Percentiles rank a stretch among this genome's conserved stretches.
Evolutionary conservation across 352 stramenopile genomes (phyloP).

Genomic region (Phytophthora hibernalis): DNA sequence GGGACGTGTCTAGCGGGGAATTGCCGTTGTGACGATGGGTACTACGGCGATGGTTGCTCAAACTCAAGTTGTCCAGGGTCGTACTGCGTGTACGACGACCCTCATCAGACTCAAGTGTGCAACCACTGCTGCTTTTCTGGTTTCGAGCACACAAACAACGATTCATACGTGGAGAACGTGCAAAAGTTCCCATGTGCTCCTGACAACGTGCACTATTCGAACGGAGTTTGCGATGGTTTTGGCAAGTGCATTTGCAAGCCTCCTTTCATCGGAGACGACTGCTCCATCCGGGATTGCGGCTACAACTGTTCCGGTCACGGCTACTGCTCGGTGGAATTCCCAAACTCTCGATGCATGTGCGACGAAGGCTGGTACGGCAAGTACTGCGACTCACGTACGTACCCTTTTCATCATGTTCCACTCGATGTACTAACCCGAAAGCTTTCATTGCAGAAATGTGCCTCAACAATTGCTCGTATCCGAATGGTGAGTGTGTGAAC

Average conservation of each 20-base stretch:
- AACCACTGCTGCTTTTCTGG: constrained; percentile 94
- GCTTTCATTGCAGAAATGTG: constrained; percentile 74
- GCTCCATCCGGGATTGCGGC: constrained; percentile 94
- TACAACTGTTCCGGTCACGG: constrained; percentile 93
- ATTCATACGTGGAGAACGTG: constrained; percentile 91
- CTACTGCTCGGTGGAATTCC: constrained; percentile 97
- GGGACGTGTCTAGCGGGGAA: constrained; percentile 93
- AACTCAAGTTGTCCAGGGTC: constrained; percentile 95
- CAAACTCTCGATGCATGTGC: constrained; percentile 95
- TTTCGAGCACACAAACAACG: constrained; percentile 86
- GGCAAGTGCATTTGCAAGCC: constrained; percentile 95
- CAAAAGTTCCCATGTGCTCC: constrained; percentile 90
- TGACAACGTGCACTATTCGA: constrained; percentile 89
- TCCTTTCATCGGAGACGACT: constrained; percentile 93
- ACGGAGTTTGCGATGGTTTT: constrained; percentile 97
- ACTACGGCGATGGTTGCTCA: constrained; percentile 96
- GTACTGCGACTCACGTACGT: constrained; percentile 89
- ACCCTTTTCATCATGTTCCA: neutral
- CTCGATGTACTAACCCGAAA: neutral
- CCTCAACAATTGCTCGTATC: constrained; percentile 98
- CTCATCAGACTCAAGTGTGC: constrained; percentile 87
- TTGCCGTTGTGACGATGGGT: constrained; percentile 94
- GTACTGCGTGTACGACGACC: constrained; percentile 93
- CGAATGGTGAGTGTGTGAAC: constrained; percentile 94
- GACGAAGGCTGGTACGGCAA: constrained; percentile 95